Evolutionary conservation across 805 yeast genomes (phyloP).

Genomic region (Metschnikowia reukaufii): DNA sequence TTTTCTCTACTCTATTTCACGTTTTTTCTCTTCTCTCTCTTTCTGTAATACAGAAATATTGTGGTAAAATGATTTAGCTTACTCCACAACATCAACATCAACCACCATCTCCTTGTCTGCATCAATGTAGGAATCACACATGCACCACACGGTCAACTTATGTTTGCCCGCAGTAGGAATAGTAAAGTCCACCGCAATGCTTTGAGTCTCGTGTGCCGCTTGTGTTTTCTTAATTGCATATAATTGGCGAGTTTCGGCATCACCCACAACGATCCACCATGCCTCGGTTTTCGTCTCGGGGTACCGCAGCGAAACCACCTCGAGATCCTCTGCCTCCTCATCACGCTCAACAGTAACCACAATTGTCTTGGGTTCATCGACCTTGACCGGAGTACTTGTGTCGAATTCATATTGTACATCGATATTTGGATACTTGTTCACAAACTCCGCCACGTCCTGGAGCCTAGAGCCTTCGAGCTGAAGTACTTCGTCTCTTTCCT

Average conservation of each 20-base stretch:
- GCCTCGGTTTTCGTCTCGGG: slow-evolving; percentile 63
- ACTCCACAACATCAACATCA: slow-evolving; percentile 30
- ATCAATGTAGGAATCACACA: slow-evolving; percentile 90
- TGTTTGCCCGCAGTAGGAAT: slow-evolving; percentile 64
- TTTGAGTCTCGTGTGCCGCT: slow-evolving; percentile 52
- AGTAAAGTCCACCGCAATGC: slow-evolving; percentile 52
- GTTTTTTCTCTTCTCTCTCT: neutral
- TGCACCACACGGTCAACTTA: slow-evolving; percentile 71
- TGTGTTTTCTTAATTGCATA: slow-evolving; percentile 70
- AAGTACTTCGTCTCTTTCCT: slow-evolving; percentile 62
- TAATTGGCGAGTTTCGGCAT: slow-evolving; percentile 54
- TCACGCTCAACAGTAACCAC: slow-evolving; percentile 60
- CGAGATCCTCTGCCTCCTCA: slow-evolving; percentile 70
- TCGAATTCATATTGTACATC: slow-evolving; percentile 62
- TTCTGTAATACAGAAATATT: neutral
- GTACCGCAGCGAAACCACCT: slow-evolving; percentile 57
- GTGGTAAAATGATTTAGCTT: neutral
- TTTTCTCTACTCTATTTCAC: neutral
- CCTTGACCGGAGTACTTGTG: slow-evolving; percentile 36
- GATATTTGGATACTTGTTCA: slow-evolving; percentile 84
- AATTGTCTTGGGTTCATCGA: slow-evolving; percentile 50
- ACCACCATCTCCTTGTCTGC: slow-evolving; percentile 80
- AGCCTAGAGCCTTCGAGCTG: slow-evolving; percentile 50
- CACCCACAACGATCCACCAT: slow-evolving; percentile 92
- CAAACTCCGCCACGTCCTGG: slow-evolving; percentile 77